A percentile compares a stretch with the other conserved stretches of the same genome.
phyloP scores from a whole-genome alignment of 805 yeast genomes.

The Barnettozyma californica region DNA sequence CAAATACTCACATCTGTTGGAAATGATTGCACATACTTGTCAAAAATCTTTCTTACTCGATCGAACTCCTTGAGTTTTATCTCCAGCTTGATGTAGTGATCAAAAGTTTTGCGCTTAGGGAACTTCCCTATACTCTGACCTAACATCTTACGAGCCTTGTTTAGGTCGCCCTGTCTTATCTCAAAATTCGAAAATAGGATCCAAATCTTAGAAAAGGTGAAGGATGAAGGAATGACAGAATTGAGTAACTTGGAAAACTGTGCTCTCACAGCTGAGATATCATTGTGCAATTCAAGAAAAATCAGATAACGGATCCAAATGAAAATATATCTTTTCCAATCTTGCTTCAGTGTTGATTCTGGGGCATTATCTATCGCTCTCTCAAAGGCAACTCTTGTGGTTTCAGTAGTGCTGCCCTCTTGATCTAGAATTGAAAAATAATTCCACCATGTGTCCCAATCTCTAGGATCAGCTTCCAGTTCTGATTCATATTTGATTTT shows the following conservation, averaged over 20 bases:
- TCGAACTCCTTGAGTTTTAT: slow-evolving; percentile 69
- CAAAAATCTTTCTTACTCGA: slow-evolving; percentile 68
- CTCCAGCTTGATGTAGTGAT: slow-evolving; percentile 65
- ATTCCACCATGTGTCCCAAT: slow-evolving; percentile 83
- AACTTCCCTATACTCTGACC: slow-evolving; percentile 69
- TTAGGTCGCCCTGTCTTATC: slow-evolving; percentile 50
- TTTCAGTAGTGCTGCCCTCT: slow-evolving; percentile 21
- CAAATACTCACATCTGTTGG: slow-evolving; percentile 43
- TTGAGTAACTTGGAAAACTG: slow-evolving; percentile 47
- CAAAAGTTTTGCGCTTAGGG: slow-evolving; percentile 55
- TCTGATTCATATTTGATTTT: slow-evolving; percentile 47
- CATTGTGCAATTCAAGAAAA: slow-evolving; percentile 50
- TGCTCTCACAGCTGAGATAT: slow-evolving; percentile 41
- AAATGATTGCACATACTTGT: slow-evolving; percentile 51
- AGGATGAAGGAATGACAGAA: slow-evolving; percentile 46
- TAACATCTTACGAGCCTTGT: slow-evolving; percentile 56
- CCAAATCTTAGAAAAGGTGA: slow-evolving; percentile 77
- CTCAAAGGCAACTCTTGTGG: slow-evolving; percentile 35
- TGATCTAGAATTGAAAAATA: slow-evolving; percentile 50
- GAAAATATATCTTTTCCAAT: slow-evolving; percentile 67
- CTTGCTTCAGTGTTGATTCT: slow-evolving; percentile 27
- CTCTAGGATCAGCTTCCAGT: slow-evolving; percentile 41
- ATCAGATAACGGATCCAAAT: slow-evolving; percentile 65
- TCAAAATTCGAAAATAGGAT: slow-evolving; percentile 64
- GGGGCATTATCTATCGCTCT: slow-evolving; percentile 41